These are phyloP conservation scores for Otatea glauca DNA, from an alignment of 176 grass and related monocot species.

Conservation along the genomic window DNA sequence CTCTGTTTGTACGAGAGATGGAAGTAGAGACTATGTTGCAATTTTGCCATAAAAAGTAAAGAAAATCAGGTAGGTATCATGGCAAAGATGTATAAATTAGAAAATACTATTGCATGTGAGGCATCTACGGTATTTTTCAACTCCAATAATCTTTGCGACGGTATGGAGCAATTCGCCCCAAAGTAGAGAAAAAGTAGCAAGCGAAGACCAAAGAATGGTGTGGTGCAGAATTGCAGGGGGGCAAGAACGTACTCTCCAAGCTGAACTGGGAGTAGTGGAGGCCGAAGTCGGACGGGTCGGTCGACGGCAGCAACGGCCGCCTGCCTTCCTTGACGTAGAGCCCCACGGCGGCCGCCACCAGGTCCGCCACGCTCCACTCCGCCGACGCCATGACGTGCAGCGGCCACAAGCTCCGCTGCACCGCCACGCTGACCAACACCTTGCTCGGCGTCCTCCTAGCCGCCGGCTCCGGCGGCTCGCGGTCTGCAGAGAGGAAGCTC, in stretches of 20 bases:
- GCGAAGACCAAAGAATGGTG: neutral
- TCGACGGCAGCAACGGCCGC: slow-evolving; percentile 51
- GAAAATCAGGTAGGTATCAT: too few species aligned
- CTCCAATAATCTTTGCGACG: too few species aligned
- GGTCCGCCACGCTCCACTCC: slow-evolving; percentile 77
- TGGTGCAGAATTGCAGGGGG: neutral
- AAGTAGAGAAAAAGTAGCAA: neutral
- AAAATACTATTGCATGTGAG: too few species aligned
- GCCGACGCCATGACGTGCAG: slow-evolving; percentile 83
- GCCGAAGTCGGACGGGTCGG: slow-evolving; percentile 56
- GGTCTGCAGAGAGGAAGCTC: slow-evolving; percentile 15
- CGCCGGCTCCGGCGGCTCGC: neutral
- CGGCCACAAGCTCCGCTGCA: slow-evolving; percentile 82
- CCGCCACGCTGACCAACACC: slow-evolving; percentile 80
- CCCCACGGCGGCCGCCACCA: slow-evolving; percentile 59
- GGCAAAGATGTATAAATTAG: too few species aligned
- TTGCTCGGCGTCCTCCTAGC: slow-evolving; percentile 64
- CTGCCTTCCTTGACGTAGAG: slow-evolving; percentile 84
- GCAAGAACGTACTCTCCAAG: slow-evolving; percentile 71
- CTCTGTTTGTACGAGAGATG: neutral
- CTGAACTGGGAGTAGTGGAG: slow-evolving; percentile 96
- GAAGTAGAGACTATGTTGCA: slow-evolving; percentile 26
- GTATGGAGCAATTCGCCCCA: too few species aligned
- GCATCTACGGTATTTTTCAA: too few species aligned
- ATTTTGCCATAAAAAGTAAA: neutral